These are phyloP conservation scores for Colletotrichum spinosum DNA, from an alignment of 2,329 filamentous ascomycete species.

Conservation along the genomic window DNA sequence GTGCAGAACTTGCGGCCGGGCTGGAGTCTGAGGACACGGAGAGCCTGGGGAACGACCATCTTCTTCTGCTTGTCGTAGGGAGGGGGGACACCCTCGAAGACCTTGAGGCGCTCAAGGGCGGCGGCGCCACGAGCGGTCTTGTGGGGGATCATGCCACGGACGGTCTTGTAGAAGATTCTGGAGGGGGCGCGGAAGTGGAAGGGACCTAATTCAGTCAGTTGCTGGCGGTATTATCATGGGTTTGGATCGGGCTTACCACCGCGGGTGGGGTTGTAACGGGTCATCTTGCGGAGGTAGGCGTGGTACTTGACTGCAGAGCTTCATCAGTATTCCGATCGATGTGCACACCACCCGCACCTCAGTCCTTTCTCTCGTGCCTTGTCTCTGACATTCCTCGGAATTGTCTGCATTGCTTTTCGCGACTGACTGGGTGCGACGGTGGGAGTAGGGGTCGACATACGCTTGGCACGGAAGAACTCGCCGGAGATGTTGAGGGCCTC, in stretches of 20 bases:
- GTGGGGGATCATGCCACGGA: conserved; percentile 99
- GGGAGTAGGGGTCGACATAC: conserved; percentile 74
- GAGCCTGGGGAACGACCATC: conserved; percentile 98
- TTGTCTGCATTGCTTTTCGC: conserved; percentile 1
- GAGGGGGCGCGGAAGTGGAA: conserved; percentile 99
- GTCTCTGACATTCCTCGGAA: conserved; percentile 6
- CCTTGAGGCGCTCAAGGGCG: conserved; percentile 98
- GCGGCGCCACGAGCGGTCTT: conserved; percentile 98
- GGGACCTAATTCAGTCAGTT: conserved; percentile 74
- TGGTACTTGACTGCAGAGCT: conserved; percentile 94
- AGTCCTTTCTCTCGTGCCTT: background rate
- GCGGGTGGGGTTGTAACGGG: conserved; percentile 98
- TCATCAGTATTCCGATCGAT: conserved; percentile 57
- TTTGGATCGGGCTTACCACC: conserved; percentile 75
- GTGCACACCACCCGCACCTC: conserved; percentile 5
- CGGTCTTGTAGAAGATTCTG: conserved; percentile 99
- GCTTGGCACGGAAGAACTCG: conserved; percentile 99
- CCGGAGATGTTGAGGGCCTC: conserved; percentile 99
- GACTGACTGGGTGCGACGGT: conserved; percentile 18
- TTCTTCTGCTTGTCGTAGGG: conserved; percentile 99
- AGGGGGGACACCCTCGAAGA: conserved; percentile 98
- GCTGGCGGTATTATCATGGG: conserved; percentile 9
- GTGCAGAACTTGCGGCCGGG: conserved; percentile 99
- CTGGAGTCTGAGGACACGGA: conserved; percentile 96
- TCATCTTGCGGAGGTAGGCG: conserved; percentile 99